Conservation (phyloP, 257 asterid genomes). For the Plantago ovata region DNA sequence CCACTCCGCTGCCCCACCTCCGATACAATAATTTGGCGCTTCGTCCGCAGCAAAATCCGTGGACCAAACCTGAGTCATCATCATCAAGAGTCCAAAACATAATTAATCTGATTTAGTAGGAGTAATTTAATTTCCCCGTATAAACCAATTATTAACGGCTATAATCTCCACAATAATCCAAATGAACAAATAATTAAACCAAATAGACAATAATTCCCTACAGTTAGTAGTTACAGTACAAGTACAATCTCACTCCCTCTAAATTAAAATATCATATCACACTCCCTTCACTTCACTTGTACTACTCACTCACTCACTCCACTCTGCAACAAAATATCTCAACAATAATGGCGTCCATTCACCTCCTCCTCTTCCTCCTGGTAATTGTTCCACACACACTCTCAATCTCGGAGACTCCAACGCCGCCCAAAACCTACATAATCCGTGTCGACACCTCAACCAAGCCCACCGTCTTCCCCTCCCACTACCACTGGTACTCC, state of each 20-base stretch:
- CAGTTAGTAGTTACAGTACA: too few species aligned
- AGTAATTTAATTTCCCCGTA: too few species aligned
- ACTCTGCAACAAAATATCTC: constrained; percentile 27
- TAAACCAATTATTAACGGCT: constrained; percentile 24
- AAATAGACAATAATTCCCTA: constrained; percentile 35
- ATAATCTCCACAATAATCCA: constrained; percentile 1
- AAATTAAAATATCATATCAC: constrained; percentile 11
- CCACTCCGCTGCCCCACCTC: not conserved
- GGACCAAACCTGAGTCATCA: constrained; percentile 18
- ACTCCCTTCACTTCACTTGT: constrained; percentile 7
- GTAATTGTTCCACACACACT: not conserved
- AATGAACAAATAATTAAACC: not conserved
- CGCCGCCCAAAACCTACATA: constrained; percentile 63
- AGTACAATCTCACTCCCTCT: constrained; percentile 23
- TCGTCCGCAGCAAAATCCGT: constrained; percentile 33
- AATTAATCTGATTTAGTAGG: too few species aligned
- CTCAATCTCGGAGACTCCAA: too few species aligned
- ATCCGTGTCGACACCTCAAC: constrained; percentile 57
- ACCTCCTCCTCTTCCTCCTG: constrained; percentile 15
- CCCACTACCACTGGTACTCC: constrained; percentile 93
- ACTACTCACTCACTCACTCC: constrained; percentile 7
- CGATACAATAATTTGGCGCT: constrained; percentile 12
- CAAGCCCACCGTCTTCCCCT: constrained; percentile 82
- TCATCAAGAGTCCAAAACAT: constrained; percentile 15
- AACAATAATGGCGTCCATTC: constrained; percentile 7